Conservation (phyloP, 352 stramenopile species). For the Globisporangium nagaii region DNA sequence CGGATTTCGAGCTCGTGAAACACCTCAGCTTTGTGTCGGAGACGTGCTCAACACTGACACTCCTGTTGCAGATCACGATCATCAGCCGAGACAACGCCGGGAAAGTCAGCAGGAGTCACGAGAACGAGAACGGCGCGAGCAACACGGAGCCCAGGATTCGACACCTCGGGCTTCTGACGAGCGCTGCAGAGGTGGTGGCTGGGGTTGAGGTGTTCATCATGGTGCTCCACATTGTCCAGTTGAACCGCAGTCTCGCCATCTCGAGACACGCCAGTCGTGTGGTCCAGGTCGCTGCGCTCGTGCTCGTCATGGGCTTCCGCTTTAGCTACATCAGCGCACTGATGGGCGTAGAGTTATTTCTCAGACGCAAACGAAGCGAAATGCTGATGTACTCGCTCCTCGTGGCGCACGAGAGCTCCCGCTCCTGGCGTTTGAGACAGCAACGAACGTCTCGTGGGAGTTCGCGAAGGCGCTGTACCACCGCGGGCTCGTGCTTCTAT, state of each 20-base stretch:
- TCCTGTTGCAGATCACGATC: slow-evolving; percentile 29
- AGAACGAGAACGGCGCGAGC: too few species aligned
- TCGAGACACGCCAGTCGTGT: slow-evolving; percentile 7
- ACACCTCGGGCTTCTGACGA: slow-evolving; percentile 12
- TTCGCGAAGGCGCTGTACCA: not conserved
- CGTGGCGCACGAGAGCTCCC: slow-evolving; percentile 29
- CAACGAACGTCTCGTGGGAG: slow-evolving; percentile 27
- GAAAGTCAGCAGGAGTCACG: too few species aligned
- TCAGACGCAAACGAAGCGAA: slow-evolving; percentile 8
- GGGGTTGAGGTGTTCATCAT: not conserved
- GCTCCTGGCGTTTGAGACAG: slow-evolving; percentile 10
- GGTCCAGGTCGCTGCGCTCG: slow-evolving; percentile 18
- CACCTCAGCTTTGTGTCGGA: slow-evolving; percentile 25
- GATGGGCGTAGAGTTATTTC: not conserved
- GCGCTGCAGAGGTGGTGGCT: slow-evolving; percentile 14
- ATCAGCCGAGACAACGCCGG: slow-evolving; percentile 16
- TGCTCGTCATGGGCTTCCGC: slow-evolving; percentile 30
- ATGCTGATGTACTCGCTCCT: slow-evolving; percentile 21
- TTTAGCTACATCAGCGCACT: slow-evolving; percentile 10
- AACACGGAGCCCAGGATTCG: slow-evolving; percentile 10
- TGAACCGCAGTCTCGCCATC: not conserved
- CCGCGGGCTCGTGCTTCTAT: not conserved
- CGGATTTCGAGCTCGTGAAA: slow-evolving; percentile 7
- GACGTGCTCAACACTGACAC: slow-evolving; percentile 21
- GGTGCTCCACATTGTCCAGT: not conserved